Percentiles rank a stretch among this genome's conserved stretches.
These are phyloP conservation scores for Macaranga tanarius DNA, from an alignment of 441 rosid species.

Conservation along the genomic window DNA sequence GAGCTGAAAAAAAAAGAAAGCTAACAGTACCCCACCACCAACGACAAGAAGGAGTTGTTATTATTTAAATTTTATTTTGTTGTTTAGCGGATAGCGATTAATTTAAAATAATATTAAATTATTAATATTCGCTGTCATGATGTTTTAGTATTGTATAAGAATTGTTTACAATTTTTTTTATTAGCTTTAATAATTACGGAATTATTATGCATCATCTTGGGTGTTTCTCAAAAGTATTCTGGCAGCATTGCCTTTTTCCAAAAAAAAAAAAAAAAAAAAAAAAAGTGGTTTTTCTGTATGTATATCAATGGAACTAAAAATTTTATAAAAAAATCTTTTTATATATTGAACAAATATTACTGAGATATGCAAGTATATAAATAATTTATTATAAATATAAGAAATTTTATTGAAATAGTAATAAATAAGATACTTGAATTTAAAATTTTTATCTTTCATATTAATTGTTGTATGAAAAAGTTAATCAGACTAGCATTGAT, in stretches of 20 bases:
- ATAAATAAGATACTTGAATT: too few species aligned
- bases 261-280: too few species aligned
- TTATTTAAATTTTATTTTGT: neutral
- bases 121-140: neutral
- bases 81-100: neutral
- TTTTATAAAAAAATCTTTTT: too few species aligned
- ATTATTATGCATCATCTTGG: conserved; percentile 9
- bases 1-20: conserved; percentile 12
- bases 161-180: neutral
- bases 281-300: too few species aligned
- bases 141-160: neutral
- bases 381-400: too few species aligned
- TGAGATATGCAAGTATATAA: too few species aligned
- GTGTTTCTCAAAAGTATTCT: neutral
- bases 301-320: too few species aligned
- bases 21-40: conserved; percentile 14
- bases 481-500: too few species aligned
- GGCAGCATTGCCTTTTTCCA: conserved; percentile 1
- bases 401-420: too few species aligned
- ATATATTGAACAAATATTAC: too few species aligned
- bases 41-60: neutral
- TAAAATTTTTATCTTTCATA: too few species aligned
- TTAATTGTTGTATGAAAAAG: too few species aligned
- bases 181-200: conserved; percentile 9
- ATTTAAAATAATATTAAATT: neutral